Evolutionary conservation across 1,284 basidiomycete genomes (phyloP).

Genomic region (Leucoagaricus sp.): DNA sequence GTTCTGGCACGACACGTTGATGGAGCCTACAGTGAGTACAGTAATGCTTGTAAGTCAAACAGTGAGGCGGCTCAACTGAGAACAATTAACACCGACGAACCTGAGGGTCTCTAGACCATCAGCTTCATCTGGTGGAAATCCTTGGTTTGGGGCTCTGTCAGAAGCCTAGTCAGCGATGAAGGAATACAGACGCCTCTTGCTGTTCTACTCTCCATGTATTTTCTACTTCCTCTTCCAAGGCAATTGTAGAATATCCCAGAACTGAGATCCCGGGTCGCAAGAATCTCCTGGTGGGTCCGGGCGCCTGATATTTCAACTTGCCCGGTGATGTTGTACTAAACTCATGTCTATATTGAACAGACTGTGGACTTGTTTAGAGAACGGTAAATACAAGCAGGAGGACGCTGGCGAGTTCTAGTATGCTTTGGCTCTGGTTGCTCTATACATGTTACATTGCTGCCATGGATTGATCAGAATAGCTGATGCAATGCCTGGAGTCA

Average conservation of each 20-base stretch:
- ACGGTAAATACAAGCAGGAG: too few species aligned
- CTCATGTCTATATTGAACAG: too few species aligned
- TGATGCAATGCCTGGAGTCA: too few species aligned
- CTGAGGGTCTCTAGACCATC: conserved; percentile 2
- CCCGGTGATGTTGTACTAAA: too few species aligned
- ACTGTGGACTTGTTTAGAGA: too few species aligned
- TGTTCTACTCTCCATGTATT: conserved; percentile 1
- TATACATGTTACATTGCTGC: too few species aligned
- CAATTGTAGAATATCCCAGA: conserved; percentile 12
- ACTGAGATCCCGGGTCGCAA: too few species aligned
- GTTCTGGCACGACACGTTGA: conserved; percentile 4
- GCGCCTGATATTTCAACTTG: too few species aligned
- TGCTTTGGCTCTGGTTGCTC: too few species aligned
- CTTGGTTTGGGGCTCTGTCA: background rate
- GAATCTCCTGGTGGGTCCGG: too few species aligned
- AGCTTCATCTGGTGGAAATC: conserved; percentile 12
- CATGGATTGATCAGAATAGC: too few species aligned
- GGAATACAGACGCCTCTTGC: background rate
- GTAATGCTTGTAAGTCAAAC: background rate
- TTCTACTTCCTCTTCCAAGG: conserved; percentile 4
- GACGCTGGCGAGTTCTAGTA: too few species aligned
- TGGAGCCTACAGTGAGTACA: background rate
- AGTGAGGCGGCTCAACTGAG: background rate
- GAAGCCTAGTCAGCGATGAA: background rate
- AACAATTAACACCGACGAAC: background rate